Evolutionary conservation across 257 asterid genomes (phyloP).

Genomic region (Lithospermum erythrorhizon): DNA sequence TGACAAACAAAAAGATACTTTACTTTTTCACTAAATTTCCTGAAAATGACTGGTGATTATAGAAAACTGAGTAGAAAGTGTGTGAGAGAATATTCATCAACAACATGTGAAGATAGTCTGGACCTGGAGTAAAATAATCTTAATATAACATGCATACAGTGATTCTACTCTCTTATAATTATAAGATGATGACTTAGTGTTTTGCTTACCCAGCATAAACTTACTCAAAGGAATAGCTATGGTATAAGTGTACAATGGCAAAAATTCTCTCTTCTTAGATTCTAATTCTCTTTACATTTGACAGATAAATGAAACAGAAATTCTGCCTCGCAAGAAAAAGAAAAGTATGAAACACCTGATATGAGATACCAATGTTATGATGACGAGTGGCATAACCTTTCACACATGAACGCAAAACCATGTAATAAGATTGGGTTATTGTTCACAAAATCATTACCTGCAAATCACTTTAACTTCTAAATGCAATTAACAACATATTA

Average conservation of each 20-base stretch:
- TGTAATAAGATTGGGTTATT: not conserved
- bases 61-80: not conserved
- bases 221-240: not conserved
- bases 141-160: not conserved
- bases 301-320: too few relatives aligned
- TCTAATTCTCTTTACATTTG: too few relatives aligned
- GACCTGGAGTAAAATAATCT: not conserved
- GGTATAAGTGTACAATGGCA: too few relatives aligned
- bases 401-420: not conserved
- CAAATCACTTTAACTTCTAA: not conserved
- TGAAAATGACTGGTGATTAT: not conserved
- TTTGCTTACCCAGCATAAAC: not conserved
- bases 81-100: not conserved
- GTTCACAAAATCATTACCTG: not conserved
- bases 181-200: not conserved
- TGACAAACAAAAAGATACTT: not conserved
- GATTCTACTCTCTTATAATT: not conserved
- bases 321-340: too few relatives aligned
- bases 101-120: not conserved
- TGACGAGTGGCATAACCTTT: not conserved
- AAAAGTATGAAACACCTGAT: not conserved
- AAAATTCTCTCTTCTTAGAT: too few relatives aligned
- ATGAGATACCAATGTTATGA: not conserved
- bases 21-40: too few relatives aligned
- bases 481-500: too few relatives aligned